Evolutionary conservation across 306 rosid species (phyloP), one percentile per base, ranked within the genome.

Genomic region (Acacia acuminata): DNA sequence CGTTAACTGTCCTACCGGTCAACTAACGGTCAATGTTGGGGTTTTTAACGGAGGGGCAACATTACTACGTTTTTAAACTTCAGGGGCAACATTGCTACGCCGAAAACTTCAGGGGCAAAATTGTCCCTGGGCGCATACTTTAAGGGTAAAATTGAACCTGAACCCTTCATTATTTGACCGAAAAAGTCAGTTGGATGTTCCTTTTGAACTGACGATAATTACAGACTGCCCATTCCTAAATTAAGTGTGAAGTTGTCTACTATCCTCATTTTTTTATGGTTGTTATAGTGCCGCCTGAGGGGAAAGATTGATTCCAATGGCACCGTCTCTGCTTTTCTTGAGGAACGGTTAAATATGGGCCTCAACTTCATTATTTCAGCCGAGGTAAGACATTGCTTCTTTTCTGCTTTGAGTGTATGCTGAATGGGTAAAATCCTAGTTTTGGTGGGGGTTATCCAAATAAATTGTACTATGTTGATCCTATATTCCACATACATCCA

Each of bases 331-430:
- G 88, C 93, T 38, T 88, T 77, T 78, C 87, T 89, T 44, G 93
- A 91, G 88, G 93, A 91, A 80, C 89, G 96, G 48, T 84, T 91
- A 77, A 90, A 88, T 70, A 90, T 90, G 96, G 93, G 96, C 65
- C 91, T 90, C 40, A 90, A 90, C 81, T 91, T 91, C 74, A 87
- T 91, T 66, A 93, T 91, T 81, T 91, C 96, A 7, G 93, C 93
- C 0, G 93, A 91, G 93, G 96, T 90, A 71, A 84, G 85, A 66
- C 13, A 58, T 61, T 3, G 22, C n/a, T 50, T 24, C 47, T 61
- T n/a, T 75, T 65, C 15, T n/a, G n/a, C 22, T 38, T 13, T 12
- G 4, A 10, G 24, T 3, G 2, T 30, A 56, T 12, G 8, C 16
- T 25, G 5, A 22, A n/a, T n/a, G 64, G 14, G 64, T 72, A 66